Percentiles rank a stretch among this genome's conserved stretches.
phyloP scores from a whole-genome alignment of 108 stramenopile genomes.

The Cyclostephanos tholiformis region DNA sequence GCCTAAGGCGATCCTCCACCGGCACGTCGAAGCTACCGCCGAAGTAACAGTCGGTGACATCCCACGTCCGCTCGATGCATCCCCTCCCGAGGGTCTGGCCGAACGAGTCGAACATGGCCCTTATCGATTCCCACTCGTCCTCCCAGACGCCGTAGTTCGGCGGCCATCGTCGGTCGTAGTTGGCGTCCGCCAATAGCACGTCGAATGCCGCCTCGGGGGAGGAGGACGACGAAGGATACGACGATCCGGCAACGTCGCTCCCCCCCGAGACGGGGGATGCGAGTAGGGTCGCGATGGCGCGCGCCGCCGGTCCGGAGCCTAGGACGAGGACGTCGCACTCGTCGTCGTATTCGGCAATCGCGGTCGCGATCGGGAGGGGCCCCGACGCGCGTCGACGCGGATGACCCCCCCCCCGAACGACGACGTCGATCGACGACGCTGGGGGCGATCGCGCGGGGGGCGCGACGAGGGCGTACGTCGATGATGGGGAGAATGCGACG shows the following conservation, averaged over 20 bases:
- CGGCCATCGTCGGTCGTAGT: conserved; percentile 77
- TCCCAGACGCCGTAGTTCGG: conserved; percentile 96
- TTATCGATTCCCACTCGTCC: conserved; percentile 90
- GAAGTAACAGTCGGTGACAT: conserved; percentile 91
- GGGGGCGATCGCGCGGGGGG: neutral
- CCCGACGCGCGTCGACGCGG: neutral
- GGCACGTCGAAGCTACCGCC: conserved; percentile 90
- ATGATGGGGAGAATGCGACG: conserved; percentile 16
- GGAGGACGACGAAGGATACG: neutral
- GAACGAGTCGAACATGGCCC: conserved; percentile 29
- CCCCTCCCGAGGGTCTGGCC: conserved; percentile 21
- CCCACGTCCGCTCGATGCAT: conserved; percentile 80
- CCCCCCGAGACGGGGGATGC: conserved; percentile 23
- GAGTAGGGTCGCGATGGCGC: conserved; percentile 77
- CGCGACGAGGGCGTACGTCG: neutral
- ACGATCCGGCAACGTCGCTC: neutral
- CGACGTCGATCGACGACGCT: too few species aligned
- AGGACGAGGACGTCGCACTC: conserved; percentile 81
- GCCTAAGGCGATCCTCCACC: conserved; percentile 62
- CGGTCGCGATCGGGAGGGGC: neutral
- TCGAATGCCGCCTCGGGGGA: conserved; percentile 33
- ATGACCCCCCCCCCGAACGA: too few species aligned
- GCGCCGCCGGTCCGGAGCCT: conserved; percentile 79
- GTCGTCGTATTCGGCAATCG: conserved; percentile 37
- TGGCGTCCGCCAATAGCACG: conserved; percentile 81